Percentiles rank a stretch among this genome's conserved stretches.
Evolutionary conservation across 2,329 filamentous ascomycete genomes (phyloP).

Genomic region (Colletotrichum endophyticum): DNA sequence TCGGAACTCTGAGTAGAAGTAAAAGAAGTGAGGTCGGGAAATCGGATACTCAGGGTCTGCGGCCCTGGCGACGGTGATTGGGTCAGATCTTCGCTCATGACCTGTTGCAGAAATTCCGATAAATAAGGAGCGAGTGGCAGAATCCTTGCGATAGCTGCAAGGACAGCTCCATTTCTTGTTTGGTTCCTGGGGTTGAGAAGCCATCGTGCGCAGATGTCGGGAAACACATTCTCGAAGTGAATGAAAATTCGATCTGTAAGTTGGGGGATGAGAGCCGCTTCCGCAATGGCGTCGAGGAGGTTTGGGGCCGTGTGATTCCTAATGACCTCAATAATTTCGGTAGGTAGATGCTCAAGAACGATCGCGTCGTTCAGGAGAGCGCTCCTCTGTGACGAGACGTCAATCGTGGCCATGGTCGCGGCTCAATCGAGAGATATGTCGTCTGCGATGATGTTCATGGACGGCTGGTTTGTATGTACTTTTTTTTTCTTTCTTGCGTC

Average conservation of each 20-base stretch:
- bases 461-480: constrained; percentile 23
- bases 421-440: constrained; percentile 20
- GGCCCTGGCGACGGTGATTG: background rate
- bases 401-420: constrained; percentile 57
- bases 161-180: constrained; percentile 47
- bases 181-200: constrained; percentile 51
- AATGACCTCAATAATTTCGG: constrained; percentile 72
- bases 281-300: constrained; percentile 75
- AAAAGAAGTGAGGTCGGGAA: constrained; percentile 8
- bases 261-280: constrained; percentile 70
- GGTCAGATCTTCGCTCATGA: constrained; percentile 26
- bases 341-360: constrained; percentile 66
- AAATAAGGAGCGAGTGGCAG: constrained; percentile 84
- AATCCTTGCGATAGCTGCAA: constrained; percentile 79
- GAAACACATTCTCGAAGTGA: constrained; percentile 76
- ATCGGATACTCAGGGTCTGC: constrained; percentile 13
- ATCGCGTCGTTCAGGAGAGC: constrained; percentile 60
- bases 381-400: constrained; percentile 59
- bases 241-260: constrained; percentile 77
- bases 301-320: constrained; percentile 65
- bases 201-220: constrained; percentile 86
- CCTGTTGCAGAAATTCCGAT: constrained; percentile 70
- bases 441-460: constrained; percentile 14
- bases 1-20: constrained; percentile 8
- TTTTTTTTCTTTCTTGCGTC: constrained; percentile 30